Evolutionary conservation across 106 monocot genomes (phyloP).

Genomic region (Platanthera guangdongensis): DNA sequence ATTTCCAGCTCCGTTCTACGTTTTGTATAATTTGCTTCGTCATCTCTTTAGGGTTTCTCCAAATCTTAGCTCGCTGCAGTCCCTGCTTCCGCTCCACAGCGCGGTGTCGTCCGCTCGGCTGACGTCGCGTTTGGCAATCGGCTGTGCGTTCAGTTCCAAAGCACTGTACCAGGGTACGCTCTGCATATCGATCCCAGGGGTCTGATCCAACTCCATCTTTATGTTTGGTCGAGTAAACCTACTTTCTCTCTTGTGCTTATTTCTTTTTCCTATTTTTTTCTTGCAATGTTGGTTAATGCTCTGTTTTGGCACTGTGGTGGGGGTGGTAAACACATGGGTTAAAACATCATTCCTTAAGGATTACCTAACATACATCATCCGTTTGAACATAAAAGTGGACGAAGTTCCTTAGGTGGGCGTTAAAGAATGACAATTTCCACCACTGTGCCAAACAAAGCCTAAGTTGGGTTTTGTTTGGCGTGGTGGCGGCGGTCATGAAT

Average conservation of each 20-base stretch:
- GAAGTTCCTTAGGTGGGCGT: too few species aligned
- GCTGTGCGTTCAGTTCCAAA: conserved; percentile 37
- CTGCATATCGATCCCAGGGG: conserved; percentile 77
- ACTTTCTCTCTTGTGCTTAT: background rate
- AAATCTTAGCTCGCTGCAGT: conserved; percentile 29
- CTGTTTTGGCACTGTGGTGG: too few species aligned
- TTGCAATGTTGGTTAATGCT: too few species aligned
- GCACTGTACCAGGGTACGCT: conserved; percentile 91
- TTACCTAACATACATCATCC: too few species aligned
- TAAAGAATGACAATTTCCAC: too few species aligned
- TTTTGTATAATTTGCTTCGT: background rate
- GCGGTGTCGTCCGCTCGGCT: conserved; percentile 81
- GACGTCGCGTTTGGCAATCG: conserved; percentile 69
- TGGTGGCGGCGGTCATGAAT: too few species aligned
- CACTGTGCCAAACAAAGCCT: too few species aligned
- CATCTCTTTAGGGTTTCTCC: conserved; percentile 30
- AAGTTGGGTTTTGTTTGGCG: too few species aligned
- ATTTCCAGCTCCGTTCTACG: background rate
- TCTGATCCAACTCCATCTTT: conserved; percentile 42
- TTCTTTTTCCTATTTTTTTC: background rate
- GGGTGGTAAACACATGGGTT: too few species aligned
- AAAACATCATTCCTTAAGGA: too few species aligned
- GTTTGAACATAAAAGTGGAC: too few species aligned
- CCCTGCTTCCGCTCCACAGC: conserved; percentile 79
- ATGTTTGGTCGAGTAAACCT: conserved; percentile 22